These are phyloP conservation scores for Aegilops tauschii DNA, from an alignment of 176 grass and related monocot species.

Conservation along the genomic window DNA sequence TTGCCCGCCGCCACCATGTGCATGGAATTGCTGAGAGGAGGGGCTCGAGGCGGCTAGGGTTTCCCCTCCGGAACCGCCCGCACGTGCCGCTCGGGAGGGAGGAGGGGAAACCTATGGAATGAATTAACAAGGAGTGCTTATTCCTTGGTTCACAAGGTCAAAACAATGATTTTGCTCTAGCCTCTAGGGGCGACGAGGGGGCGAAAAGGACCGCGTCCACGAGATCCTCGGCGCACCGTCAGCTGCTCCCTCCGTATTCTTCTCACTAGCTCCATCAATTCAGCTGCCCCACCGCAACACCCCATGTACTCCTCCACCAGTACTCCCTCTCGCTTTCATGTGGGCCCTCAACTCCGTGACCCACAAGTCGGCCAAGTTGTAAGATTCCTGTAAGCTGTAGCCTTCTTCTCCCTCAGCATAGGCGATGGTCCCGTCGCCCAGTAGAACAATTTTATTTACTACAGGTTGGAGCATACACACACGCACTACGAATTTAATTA, in stretches of 20 bases:
- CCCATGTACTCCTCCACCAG: rapidly evolving
- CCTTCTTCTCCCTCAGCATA: neutral
- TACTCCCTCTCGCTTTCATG: neutral
- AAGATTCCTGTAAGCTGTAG: neutral
- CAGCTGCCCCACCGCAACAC: constrained; percentile 17
- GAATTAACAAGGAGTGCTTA: too few relatives aligned
- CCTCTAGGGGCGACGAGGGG: neutral
- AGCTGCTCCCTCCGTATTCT: constrained; percentile 1
- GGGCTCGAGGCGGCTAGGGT: too few relatives aligned
- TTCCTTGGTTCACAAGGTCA: neutral
- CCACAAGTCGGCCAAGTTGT: neutral
- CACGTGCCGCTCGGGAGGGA: too few relatives aligned
- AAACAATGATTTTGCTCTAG: too few relatives aligned
- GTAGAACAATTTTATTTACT: constrained; percentile 19
- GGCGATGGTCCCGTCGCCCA: constrained; percentile 14
- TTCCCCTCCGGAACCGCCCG: too few relatives aligned
- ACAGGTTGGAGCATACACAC: constrained; percentile 23
- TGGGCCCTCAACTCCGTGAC: rapidly evolving
- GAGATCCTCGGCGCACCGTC: neutral
- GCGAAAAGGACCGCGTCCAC: constrained; percentile 33
- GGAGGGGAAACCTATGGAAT: too few relatives aligned
- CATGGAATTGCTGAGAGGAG: too few relatives aligned
- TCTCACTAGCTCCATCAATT: constrained; percentile 31
- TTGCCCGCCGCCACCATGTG: too few relatives aligned
- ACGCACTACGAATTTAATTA: neutral